Conservation (phyloP, 2,329 filamentous ascomycete genomes). For the Didymella keratinophila region DNA sequence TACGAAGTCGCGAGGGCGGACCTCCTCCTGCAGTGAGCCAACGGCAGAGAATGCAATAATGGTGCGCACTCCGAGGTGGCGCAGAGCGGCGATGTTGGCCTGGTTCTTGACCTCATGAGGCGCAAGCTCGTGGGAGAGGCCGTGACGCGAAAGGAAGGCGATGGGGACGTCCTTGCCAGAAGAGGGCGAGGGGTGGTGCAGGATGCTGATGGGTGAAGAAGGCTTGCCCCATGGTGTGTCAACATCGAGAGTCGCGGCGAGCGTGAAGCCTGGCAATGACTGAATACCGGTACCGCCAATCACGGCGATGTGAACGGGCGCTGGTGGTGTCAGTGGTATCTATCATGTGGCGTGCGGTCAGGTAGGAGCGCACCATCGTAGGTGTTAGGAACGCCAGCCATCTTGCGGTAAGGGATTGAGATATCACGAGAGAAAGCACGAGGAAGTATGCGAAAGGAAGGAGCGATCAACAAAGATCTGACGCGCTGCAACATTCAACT, state of each 20-base stretch:
- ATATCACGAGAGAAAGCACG: slow-evolving; percentile 22
- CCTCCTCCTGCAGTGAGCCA: slow-evolving; percentile 88
- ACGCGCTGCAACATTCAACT: slow-evolving; percentile 32
- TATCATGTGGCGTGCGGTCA: background rate
- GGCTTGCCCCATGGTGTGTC: slow-evolving; percentile 89
- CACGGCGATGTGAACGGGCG: slow-evolving; percentile 59
- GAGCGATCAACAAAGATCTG: slow-evolving; percentile 2
- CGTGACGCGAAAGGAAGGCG: slow-evolving; percentile 94
- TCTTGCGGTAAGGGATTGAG: slow-evolving; percentile 41
- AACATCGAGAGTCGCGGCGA: slow-evolving; percentile 78
- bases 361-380: slow-evolving; percentile 38
- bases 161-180: slow-evolving; percentile 68
- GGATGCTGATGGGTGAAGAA: slow-evolving; percentile 79
- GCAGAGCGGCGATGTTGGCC: slow-evolving; percentile 97
- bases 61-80: slow-evolving; percentile 85
- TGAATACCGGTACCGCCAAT: slow-evolving; percentile 84
- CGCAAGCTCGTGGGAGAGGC: slow-evolving; percentile 84
- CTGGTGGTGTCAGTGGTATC: slow-evolving; percentile 41
- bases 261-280: slow-evolving; percentile 84
- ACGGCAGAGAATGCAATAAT: slow-evolving; percentile 96
- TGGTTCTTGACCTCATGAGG: slow-evolving; percentile 94
- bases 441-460: background rate
- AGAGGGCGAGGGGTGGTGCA: slow-evolving; percentile 81
- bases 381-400: slow-evolving; percentile 45
- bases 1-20: slow-evolving; percentile 96